Evolutionary conservation across 140 eudicot genomes (phyloP).

Genomic region (Erigeron philadelphicus): DNA sequence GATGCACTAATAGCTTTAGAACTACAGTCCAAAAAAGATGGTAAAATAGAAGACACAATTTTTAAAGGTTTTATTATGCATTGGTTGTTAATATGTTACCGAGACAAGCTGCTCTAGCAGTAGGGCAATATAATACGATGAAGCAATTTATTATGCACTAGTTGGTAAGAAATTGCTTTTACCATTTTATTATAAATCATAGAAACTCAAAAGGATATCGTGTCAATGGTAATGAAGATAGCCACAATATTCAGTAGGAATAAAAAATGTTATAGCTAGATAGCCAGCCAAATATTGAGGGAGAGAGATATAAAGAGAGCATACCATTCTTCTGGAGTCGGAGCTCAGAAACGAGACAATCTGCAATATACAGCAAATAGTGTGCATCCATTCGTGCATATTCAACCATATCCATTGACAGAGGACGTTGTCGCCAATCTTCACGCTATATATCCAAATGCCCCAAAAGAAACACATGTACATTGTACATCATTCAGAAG

Average conservation of each 20-base stretch:
- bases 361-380: conserved; percentile 71
- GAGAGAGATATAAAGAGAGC: conserved; percentile 11
- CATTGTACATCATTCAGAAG: not conserved
- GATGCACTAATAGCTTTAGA: conserved; percentile 49
- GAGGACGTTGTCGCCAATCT: conserved; percentile 96
- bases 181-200: conserved; percentile 5
- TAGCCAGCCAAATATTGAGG: too few species aligned
- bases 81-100: conserved; percentile 19
- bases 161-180: conserved; percentile 10
- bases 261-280: not conserved
- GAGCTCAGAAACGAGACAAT: conserved; percentile 70
- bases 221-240: not conserved
- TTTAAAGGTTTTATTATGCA: conserved; percentile 17
- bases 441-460: conserved; percentile 51
- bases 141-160: conserved; percentile 9
- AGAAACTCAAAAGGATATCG: conserved; percentile 9
- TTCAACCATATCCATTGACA: conserved; percentile 71
- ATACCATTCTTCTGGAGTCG: conserved; percentile 49
- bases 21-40: conserved; percentile 27
- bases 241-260: not conserved
- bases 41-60: conserved; percentile 23
- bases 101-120: not conserved
- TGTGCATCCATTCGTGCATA: conserved; percentile 95
- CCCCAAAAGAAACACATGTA: conserved; percentile 15
- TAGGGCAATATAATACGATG: not conserved